A percentile compares a stretch with the other conserved stretches of the same genome.
Conservation (phyloP, 495 filamentous ascomycete species). For the Xylaria castorea region DNA sequence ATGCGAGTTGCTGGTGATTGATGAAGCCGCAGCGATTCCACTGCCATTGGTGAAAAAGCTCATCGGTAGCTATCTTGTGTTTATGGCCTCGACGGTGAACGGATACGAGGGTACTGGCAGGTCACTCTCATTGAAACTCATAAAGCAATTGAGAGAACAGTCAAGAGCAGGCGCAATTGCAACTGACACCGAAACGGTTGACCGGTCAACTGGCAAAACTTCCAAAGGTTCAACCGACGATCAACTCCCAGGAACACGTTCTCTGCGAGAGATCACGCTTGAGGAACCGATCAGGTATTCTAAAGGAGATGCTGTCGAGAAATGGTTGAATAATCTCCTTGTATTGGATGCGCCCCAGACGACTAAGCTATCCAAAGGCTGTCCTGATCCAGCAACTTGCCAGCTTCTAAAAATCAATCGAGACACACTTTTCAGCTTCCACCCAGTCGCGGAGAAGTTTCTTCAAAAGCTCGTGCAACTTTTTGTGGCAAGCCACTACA, state of each 20-base stretch:
- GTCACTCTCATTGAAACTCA: constrained; percentile 93
- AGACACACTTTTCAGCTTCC: constrained; percentile 97
- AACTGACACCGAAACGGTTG: constrained; percentile 66
- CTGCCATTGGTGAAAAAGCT: constrained; percentile 90
- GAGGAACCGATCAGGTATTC: constrained; percentile 94
- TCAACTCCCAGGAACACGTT: constrained; percentile 68
- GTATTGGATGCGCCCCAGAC: constrained; percentile 89
- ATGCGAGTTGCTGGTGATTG: constrained; percentile 94
- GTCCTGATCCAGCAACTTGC: constrained; percentile 87
- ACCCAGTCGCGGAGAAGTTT: constrained; percentile 95
- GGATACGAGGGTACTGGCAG: constrained; percentile 98
- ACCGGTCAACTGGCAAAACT: constrained; percentile 73
- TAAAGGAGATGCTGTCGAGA: constrained; percentile 88
- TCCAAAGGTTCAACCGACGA: constrained; percentile 65
- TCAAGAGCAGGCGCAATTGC: constrained; percentile 64
- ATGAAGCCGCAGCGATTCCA: constrained; percentile 97
- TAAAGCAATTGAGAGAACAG: constrained; percentile 96
- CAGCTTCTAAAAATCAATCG: constrained; percentile 93
- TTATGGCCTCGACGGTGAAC: constrained; percentile 99
- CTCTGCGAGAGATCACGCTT: constrained; percentile 91
- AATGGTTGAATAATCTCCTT: constrained; percentile 94
- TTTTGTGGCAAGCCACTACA: constrained; percentile 97
- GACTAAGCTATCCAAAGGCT: constrained; percentile 71
- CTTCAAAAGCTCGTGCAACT: constrained; percentile 97
- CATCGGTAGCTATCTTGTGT: constrained; percentile 97